These are phyloP conservation scores for Calonectria honghensis DNA, from an alignment of 2,329 filamentous ascomycete genomes.

Conservation along the genomic window DNA sequence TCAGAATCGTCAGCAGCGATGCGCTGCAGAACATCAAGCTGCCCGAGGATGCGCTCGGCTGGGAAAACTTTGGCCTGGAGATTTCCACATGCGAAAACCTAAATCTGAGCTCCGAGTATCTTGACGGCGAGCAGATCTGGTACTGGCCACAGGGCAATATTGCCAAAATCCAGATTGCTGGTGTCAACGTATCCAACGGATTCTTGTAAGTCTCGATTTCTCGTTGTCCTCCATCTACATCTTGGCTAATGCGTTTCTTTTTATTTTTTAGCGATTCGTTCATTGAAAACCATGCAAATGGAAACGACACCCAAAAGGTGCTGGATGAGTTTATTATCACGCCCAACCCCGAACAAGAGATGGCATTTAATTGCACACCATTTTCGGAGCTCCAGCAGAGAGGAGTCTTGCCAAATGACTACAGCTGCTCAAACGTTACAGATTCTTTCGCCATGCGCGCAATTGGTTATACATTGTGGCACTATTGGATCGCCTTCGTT, in stretches of 20 bases:
- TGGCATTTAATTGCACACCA: constrained; percentile 42
- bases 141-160: constrained; percentile 44
- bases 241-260: neutral
- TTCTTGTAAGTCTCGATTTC: constrained; percentile 42
- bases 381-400: constrained; percentile 39
- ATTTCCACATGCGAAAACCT: constrained; percentile 27
- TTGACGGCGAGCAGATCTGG: constrained; percentile 38
- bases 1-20: constrained; percentile 18
- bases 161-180: constrained; percentile 27
- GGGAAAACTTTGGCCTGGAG: constrained; percentile 36
- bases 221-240: neutral
- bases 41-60: constrained; percentile 33
- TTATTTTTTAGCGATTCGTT: constrained; percentile 35
- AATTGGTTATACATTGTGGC: neutral
- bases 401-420: constrained; percentile 34
- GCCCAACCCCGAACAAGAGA: neutral
- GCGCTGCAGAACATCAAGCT: constrained; percentile 36
- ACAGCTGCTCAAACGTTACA: constrained; percentile 34
- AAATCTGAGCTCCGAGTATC: constrained; percentile 42
- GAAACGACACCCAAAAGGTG: constrained; percentile 39
- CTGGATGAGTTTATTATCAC: constrained; percentile 29
- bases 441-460: constrained; percentile 3
- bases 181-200: constrained; percentile 32
- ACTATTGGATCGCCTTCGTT: constrained; percentile 25
- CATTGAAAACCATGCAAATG: constrained; percentile 34